Conservation (phyloP, 768 basidiomycete genomes). For the Boletellus ananiceps region DNA sequence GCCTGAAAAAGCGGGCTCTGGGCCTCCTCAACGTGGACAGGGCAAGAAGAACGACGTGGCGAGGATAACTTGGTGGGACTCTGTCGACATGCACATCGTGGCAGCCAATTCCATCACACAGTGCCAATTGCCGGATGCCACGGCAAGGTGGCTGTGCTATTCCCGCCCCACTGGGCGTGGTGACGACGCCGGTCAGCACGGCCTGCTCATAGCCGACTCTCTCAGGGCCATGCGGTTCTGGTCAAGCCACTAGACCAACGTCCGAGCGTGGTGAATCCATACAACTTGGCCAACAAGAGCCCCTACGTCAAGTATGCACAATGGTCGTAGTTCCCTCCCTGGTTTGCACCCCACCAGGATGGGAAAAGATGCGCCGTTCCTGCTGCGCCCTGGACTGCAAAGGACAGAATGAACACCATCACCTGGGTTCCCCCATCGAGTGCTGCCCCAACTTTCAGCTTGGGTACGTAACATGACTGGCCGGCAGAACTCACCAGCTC, state of each 20-base stretch:
- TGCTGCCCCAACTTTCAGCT: constrained; percentile 13
- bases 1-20: neutral
- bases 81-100: too few relatives aligned
- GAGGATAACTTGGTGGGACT: neutral
- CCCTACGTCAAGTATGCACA: constrained; percentile 20
- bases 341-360: constrained; percentile 56
- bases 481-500: constrained; percentile 41
- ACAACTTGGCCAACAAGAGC: neutral
- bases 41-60: neutral
- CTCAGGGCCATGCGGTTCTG: too few relatives aligned
- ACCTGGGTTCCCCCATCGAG: constrained; percentile 43
- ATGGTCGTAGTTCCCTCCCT: constrained; percentile 38
- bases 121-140: too few relatives aligned
- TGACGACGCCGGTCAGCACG: too few relatives aligned
- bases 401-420: constrained; percentile 52
- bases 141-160: too few relatives aligned
- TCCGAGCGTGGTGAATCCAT: too few relatives aligned
- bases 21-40: neutral
- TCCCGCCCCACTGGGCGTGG: too few relatives aligned
- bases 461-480: neutral
- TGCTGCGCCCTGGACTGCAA: constrained; percentile 48
- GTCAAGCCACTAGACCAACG: too few relatives aligned
- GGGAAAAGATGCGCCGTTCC: constrained; percentile 49
- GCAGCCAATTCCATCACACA: too few relatives aligned
- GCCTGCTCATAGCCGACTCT: too few relatives aligned